Conservation (phyloP, 179 eudicot species). For the Gypsophila paniculata region DNA sequence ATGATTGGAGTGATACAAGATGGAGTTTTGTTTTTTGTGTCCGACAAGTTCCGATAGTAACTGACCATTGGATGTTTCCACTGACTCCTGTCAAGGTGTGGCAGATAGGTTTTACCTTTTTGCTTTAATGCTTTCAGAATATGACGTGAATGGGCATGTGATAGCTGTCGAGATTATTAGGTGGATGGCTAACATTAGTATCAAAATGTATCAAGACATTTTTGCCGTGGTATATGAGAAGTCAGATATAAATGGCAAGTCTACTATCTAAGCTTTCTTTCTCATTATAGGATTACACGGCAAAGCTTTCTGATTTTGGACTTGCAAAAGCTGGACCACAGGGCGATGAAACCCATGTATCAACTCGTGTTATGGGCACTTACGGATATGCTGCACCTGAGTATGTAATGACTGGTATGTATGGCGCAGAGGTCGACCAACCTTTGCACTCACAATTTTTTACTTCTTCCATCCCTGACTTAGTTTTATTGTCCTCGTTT, state of each 20-base stretch:
- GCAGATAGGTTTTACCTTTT: neutral
- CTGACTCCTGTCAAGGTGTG: neutral
- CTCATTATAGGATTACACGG: slow-evolving; percentile 55
- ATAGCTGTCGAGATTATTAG: neutral
- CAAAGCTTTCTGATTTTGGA: slow-evolving; percentile 79
- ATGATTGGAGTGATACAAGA: neutral
- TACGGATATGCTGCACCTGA: slow-evolving; percentile 89
- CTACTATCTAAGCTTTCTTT: slow-evolving; percentile 10
- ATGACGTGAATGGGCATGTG: neutral
- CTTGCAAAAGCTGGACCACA: slow-evolving; percentile 90
- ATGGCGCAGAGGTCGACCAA: slow-evolving; percentile 15
- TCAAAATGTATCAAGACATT: no score
- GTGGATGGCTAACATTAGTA: no score
- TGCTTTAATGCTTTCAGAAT: neutral
- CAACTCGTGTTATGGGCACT: slow-evolving; percentile 85
- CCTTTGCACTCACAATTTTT: slow-evolving; percentile 6
- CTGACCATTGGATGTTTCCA: neutral
- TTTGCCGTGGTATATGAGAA: no score
- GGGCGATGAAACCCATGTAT: slow-evolving; percentile 84
- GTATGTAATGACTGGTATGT: slow-evolving; percentile 82
- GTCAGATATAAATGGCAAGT: neutral
- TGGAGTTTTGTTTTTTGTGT: neutral
- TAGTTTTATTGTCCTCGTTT: neutral
- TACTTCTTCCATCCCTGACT: neutral
- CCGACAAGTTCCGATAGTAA: neutral